Conservation (phyloP, 192 early-diverging fungal species). For the Podochytrium sp. region DNA sequence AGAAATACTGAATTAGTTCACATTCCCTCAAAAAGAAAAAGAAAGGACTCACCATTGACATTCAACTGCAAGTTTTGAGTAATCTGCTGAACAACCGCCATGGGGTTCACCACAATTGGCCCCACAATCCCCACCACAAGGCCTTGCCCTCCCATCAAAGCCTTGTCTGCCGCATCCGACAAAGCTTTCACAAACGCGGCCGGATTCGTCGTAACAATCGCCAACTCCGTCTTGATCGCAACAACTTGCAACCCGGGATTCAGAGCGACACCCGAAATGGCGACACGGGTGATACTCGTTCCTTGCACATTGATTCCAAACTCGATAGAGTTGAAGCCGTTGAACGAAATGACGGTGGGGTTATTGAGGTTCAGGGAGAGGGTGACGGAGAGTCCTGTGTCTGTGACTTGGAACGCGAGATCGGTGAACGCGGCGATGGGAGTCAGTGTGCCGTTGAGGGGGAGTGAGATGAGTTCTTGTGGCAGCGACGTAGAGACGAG, state of each 20-base stretch:
- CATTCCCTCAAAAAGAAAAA: no score
- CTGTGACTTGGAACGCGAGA: conserved; percentile 36
- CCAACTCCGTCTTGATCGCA: conserved; percentile 35
- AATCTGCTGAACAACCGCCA: conserved; percentile 30
- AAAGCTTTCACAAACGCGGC: conserved; percentile 30
- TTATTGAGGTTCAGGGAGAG: conserved; percentile 40
- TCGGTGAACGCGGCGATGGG: conserved; percentile 8
- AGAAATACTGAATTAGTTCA: no score
- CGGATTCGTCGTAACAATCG: conserved; percentile 26
- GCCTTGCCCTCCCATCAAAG: conserved; percentile 28
- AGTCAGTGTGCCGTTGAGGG: conserved; percentile 12
- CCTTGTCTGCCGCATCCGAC: conserved; percentile 22
- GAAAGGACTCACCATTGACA: no score
- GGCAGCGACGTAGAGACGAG: neutral
- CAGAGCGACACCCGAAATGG: conserved; percentile 33
- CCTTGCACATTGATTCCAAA: conserved; percentile 39
- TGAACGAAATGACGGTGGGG: conserved; percentile 36
- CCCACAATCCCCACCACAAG: conserved; percentile 6
- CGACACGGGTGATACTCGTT: conserved; percentile 22
- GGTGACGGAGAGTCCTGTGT: conserved; percentile 32
- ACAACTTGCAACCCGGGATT: conserved; percentile 32
- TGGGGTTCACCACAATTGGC: conserved; percentile 37
- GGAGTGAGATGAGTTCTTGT: neutral
- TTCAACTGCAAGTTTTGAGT: conserved; percentile 37
- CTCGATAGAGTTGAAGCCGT: conserved; percentile 25